Evolutionary conservation across 2,329 filamentous ascomycete genomes (phyloP), one percentile per base, ranked within the genome.

Genomic region (Ciborinia camelliae): DNA sequence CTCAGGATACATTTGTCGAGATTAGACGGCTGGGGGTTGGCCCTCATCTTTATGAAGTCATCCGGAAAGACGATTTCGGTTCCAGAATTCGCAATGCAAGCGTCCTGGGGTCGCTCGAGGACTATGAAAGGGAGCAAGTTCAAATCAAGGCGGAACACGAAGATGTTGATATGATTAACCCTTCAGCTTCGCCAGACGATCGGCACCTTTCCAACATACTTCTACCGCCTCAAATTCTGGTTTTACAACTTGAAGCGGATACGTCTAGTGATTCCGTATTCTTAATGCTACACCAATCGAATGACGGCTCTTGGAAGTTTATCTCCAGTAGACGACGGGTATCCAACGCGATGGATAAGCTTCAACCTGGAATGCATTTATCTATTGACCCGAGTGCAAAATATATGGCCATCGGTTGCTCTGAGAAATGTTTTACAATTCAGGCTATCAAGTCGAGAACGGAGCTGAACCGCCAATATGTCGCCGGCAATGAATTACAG

Each of bases 11-110:
- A 68, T 91, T 86, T 71, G 84, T 99, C 52, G 89, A 94, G 70
- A 86, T 98, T 68, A 90, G 88, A 71, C 90, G 96, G 75, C 83
- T 95, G 2, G 81, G 81, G 6, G 80, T 81, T 52, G 85, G 90
- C 73, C 87, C 88, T 1, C 87, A 90, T 71, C 82, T 97, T 30
- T 85, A 88, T 68, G 86, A 92, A 72, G 81, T 97, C n/a, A 81
- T 84, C n/a, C 84, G 85, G 66, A 96, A 93, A 76, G 82, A 83
- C 48, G 87, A 97, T 74, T 94, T 98, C 74, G 87, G 87, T 62
- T 84, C 86, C 39, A 84, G 87, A 51, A 97, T 98, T 68, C 82
- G 90, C 66, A 90, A 91, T 71, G 92, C 92, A 5, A 85, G 85
- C 65, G 86, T 93, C 18, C 84, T 98, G 71, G 91, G 91, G 50